These are phyloP conservation scores for Blastocystis sp. DNA, from an alignment of 352 stramenopile genomes.

Conservation along the genomic window DNA sequence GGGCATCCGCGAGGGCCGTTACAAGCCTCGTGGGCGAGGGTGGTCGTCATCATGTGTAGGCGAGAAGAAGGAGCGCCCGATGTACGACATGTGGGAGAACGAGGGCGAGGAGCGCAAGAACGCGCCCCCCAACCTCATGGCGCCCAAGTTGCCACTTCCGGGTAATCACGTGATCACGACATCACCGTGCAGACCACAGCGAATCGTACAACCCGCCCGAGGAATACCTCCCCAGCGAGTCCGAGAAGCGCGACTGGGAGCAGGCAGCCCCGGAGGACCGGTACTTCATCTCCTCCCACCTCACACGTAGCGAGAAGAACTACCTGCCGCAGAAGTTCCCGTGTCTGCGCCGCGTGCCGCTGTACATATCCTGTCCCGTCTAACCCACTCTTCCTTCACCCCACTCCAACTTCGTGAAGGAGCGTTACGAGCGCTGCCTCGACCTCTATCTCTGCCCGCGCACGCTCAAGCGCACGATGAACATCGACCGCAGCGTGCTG, in stretches of 20 bases:
- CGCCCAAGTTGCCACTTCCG: slow-evolving; percentile 94
- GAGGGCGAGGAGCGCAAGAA: slow-evolving; percentile 81
- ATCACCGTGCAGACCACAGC: slow-evolving; percentile 83
- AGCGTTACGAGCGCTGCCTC: slow-evolving; percentile 98
- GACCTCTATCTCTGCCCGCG: slow-evolving; percentile 98
- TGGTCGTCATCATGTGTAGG: slow-evolving; percentile 80
- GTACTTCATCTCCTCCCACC: slow-evolving; percentile 76
- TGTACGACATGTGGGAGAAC: slow-evolving; percentile 90
- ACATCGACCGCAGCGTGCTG: slow-evolving; percentile 94
- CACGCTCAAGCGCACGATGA: slow-evolving; percentile 90
- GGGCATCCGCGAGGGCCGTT: slow-evolving; percentile 74
- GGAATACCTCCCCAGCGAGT: slow-evolving; percentile 95
- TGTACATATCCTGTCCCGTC: slow-evolving; percentile 80
- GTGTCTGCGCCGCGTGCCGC: slow-evolving; percentile 91
- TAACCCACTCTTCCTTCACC: not conserved
- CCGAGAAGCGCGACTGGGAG: slow-evolving; percentile 93
- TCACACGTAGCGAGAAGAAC: slow-evolving; percentile 80
- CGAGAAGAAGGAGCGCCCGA: slow-evolving; percentile 86
- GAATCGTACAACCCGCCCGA: slow-evolving; percentile 98
- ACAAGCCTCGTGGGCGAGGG: slow-evolving; percentile 27
- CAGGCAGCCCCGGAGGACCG: slow-evolving; percentile 92
- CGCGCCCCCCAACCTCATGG: slow-evolving; percentile 90
- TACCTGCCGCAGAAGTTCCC: slow-evolving; percentile 96
- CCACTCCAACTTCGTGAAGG: slow-evolving; percentile 88
- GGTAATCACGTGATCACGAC: slow-evolving; percentile 74